A percentile compares a stretch with the other conserved stretches of the same genome.
Evolutionary conservation across 257 asterid genomes (phyloP).

Genomic region (Solanum etuberosum): DNA sequence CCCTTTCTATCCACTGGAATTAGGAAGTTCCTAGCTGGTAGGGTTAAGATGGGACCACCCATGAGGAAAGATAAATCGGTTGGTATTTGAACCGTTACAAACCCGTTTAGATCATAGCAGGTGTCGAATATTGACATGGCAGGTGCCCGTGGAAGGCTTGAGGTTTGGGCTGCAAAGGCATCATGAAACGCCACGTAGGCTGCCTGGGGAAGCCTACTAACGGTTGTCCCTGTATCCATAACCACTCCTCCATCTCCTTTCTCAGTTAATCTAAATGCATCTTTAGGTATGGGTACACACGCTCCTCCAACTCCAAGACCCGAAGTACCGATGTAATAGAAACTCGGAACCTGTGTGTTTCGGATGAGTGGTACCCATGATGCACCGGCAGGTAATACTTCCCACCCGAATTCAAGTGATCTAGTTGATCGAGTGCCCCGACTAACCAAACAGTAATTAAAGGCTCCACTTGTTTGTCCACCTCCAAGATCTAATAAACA

Average conservation of each 20-base stretch:
- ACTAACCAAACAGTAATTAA: slow-evolving; percentile 66
- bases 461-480: slow-evolving; percentile 72
- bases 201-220: slow-evolving; percentile 50
- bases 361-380: slow-evolving; percentile 69
- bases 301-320: slow-evolving; percentile 82
- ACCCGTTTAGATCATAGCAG: slow-evolving; percentile 57
- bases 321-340: slow-evolving; percentile 54
- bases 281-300: slow-evolving; percentile 46
- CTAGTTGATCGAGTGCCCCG: slow-evolving; percentile 64
- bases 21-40: slow-evolving; percentile 76
- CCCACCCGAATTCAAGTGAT: slow-evolving; percentile 71
- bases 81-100: slow-evolving; percentile 76
- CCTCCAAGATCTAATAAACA: slow-evolving; percentile 78
- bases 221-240: slow-evolving; percentile 86
- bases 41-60: slow-evolving; percentile 78
- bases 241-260: slow-evolving; percentile 75
- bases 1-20: slow-evolving; percentile 79
- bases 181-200: slow-evolving; percentile 67
- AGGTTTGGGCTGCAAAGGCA: slow-evolving; percentile 43
- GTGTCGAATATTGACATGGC: slow-evolving; percentile 65
- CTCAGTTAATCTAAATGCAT: slow-evolving; percentile 28
- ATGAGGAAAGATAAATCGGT: slow-evolving; percentile 66
- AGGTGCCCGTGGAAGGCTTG: slow-evolving; percentile 52
- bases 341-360: slow-evolving; percentile 57
- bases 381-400: slow-evolving; percentile 62